Conservation (phyloP, 2,329 filamentous ascomycete species). For the Lachnellula hyalina region DNA sequence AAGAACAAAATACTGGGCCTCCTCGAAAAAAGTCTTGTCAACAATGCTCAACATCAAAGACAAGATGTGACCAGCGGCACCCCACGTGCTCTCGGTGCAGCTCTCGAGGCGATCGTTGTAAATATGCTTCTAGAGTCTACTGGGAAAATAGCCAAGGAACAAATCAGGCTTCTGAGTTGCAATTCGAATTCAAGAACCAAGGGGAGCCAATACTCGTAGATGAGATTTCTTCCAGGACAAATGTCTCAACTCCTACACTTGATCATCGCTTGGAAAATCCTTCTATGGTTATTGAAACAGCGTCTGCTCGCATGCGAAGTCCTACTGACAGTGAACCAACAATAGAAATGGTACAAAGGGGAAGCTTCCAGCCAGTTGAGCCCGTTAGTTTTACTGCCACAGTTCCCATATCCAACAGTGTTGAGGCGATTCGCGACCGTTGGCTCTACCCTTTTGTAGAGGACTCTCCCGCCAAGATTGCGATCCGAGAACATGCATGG, state of each 20-base stretch:
- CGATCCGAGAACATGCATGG: conserved; percentile 26
- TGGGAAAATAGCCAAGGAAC: background rate
- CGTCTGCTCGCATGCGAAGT: too few relatives aligned
- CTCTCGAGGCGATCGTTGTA: conserved; percentile 17
- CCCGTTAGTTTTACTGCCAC: background rate
- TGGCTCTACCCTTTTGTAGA: background rate
- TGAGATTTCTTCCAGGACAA: too few relatives aligned
- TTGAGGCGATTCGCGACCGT: conserved; percentile 2
- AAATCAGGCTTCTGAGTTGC: background rate
- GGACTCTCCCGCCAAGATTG: conserved; percentile 1
- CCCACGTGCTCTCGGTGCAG: conserved; percentile 26
- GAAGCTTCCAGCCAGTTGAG: background rate
- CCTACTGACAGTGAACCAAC: background rate
- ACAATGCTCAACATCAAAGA: conserved; percentile 26
- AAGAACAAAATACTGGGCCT: background rate
- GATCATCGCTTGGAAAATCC: background rate
- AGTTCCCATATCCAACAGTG: background rate
- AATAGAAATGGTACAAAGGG: background rate
- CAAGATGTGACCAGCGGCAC: conserved; percentile 25
- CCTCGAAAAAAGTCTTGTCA: conserved; percentile 28
- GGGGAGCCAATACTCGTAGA: too few relatives aligned
- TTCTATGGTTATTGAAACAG: too few relatives aligned
- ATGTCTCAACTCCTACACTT: background rate
- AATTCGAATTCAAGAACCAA: too few relatives aligned
- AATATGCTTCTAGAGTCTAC: conserved; percentile 11